Base-by-base conservation (phyloP, 768 basidiomycete genomes). In the Stropharia rugosoannulata region DNA sequence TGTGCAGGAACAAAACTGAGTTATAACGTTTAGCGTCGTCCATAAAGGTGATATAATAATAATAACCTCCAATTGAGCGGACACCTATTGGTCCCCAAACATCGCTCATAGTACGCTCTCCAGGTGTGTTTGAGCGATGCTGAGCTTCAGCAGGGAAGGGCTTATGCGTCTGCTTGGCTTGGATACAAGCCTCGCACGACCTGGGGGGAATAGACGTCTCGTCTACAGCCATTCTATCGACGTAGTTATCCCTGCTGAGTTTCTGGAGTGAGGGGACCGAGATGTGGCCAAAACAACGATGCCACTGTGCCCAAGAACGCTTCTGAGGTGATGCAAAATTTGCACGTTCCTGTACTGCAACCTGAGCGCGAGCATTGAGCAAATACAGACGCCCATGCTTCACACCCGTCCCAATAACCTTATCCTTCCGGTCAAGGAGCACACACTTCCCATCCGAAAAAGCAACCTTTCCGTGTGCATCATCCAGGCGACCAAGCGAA, bases 181-280 rank as follows among this genome's bases (percentile, higher is more conserved):
- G 56, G 43, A 75, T 63, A 59, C 75, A 78, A 8, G 64, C 63
- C 40, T 68, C 60, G 38, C 74, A 76, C n/a, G 66, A 51, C 38
- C 8, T 44, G 4, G 56, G 49, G 49, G 59, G 59, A 10, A 60
- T 63, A 1, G 51, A 53, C 8, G 59, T 46, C 38, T 54, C 39
- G 52, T 63, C 58, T 2, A 67, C 42, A 15, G 64, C 43, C 48
- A 59, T 38, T 38, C 70, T 64, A 25, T 45, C 25, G 8, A 70
- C 66, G 36, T 67, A 51, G 2, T 54, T 25, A 2, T 62, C 45
- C 5, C 9, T 38, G 25, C 64, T 54, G 8, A 68, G 40, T 16
- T 56, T 32, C 39, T 68, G 49, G 1, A 69, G 41, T 15, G 61
- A 47, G 3, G 32, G 38, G 36, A 68, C 62, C 6, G 60, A 43